Evolutionary conservation across 2,329 filamentous ascomycete species (phyloP).

Genomic region (Xylaria sp.): DNA sequence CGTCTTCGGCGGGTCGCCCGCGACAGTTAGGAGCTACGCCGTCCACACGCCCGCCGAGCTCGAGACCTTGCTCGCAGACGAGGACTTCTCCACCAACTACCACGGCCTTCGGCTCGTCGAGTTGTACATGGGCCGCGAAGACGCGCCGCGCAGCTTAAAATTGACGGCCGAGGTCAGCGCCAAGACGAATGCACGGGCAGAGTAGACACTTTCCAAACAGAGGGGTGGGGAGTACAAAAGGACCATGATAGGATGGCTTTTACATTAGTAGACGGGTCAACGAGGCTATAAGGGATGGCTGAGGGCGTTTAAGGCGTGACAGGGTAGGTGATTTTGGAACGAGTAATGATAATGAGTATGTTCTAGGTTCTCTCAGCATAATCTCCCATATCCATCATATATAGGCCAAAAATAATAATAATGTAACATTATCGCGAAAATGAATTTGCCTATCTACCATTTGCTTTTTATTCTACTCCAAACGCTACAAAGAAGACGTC

Average conservation of each 20-base stretch:
- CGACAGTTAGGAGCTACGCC: slow-evolving; percentile 66
- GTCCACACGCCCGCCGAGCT: slow-evolving; percentile 77
- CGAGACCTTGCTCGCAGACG: slow-evolving; percentile 70
- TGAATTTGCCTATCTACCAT: neutral
- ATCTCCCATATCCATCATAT: neutral
- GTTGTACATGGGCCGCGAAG: slow-evolving; percentile 81
- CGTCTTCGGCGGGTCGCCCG: slow-evolving; percentile 71
- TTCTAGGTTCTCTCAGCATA: neutral
- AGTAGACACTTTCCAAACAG: neutral
- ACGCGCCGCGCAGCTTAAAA: slow-evolving; percentile 77
- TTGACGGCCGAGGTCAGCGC: slow-evolving; percentile 78
- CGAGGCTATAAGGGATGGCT: neutral
- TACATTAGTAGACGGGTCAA: neutral
- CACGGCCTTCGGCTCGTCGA: slow-evolving; percentile 77
- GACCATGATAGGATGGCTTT: neutral
- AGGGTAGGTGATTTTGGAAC: neutral
- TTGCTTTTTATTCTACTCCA: no score
- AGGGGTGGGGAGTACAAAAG: neutral
- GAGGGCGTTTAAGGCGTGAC: neutral
- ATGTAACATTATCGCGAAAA: neutral
- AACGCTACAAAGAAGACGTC: no score
- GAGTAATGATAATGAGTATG: slow-evolving; percentile 9
- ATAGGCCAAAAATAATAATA: neutral
- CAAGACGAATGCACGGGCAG: slow-evolving; percentile 66
- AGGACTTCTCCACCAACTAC: slow-evolving; percentile 67